Evolutionary conservation across 169 alveolate species (phyloP).

Genomic region (Cryptosporidium bovis): DNA sequence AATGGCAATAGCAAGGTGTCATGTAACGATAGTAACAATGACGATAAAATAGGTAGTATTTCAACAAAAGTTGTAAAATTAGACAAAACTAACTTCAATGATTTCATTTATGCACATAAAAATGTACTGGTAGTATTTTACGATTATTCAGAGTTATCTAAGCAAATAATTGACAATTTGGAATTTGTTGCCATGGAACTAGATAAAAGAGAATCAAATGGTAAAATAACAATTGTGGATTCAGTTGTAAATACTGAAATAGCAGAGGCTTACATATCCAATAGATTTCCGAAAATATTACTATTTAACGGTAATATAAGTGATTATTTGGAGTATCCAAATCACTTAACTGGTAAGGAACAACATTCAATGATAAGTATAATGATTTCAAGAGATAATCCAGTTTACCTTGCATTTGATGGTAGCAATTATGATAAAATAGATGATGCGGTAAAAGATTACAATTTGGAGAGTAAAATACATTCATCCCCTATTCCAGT

Average conservation of each 20-base stretch:
- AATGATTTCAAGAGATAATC: constrained; percentile 18
- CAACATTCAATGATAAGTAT: constrained; percentile 31
- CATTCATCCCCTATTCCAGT: constrained; percentile 14
- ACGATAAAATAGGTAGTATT: too few species aligned
- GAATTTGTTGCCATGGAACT: constrained; percentile 9
- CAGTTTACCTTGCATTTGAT: constrained; percentile 8
- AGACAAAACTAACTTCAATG: constrained; percentile 11
- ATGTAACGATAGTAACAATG: too few species aligned
- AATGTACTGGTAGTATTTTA: constrained; percentile 38
- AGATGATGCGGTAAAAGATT: constrained; percentile 40
- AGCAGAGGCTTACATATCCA: not conserved
- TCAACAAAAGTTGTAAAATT: not conserved
- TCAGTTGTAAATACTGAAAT: not conserved
- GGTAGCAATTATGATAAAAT: constrained; percentile 5
- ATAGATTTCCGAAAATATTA: constrained; percentile 12
- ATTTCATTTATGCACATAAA: constrained; percentile 2
- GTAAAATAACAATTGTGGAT: constrained; percentile 29
- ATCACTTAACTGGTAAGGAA: constrained; percentile 7
- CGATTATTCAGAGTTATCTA: constrained; percentile 12
- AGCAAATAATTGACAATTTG: not conserved
- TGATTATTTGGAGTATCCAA: constrained; percentile 18
- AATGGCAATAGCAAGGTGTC: too few species aligned
- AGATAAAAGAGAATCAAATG: constrained; percentile 6
- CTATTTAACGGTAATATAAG: constrained; percentile 12
- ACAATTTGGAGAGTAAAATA: constrained; percentile 12